Conservation (phyloP, 129 eudicot species). For the Sambucus nigra region DNA sequence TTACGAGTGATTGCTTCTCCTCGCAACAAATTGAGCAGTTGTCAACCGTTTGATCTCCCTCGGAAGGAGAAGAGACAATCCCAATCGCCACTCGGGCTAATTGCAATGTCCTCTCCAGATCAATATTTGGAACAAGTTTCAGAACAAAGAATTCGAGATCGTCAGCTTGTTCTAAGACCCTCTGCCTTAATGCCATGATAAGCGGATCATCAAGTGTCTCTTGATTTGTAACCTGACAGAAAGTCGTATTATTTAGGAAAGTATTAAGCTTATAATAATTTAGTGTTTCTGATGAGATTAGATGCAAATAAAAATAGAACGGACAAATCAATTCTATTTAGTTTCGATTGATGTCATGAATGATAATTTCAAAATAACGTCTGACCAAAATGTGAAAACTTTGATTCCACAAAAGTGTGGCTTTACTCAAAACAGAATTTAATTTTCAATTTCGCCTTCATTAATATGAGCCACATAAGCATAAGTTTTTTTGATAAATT, state of each 20-base stretch:
- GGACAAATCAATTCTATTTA: too few relatives aligned
- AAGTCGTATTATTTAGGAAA: slow-evolving; percentile 5
- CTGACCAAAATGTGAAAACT: neutral
- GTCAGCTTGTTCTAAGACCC: slow-evolving; percentile 51
- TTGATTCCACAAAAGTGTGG: neutral
- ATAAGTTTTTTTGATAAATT: neutral
- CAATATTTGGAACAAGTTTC: slow-evolving; percentile 34
- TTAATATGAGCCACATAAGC: neutral
- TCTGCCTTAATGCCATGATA: slow-evolving; percentile 51
- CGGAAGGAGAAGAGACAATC: slow-evolving; percentile 33
- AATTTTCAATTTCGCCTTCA: neutral
- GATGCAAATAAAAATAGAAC: slow-evolving; percentile 5
- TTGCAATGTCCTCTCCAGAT: slow-evolving; percentile 39
- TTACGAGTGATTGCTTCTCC: slow-evolving; percentile 58
- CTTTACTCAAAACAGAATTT: too few relatives aligned
- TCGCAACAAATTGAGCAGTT: slow-evolving; percentile 61
- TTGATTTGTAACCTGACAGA: slow-evolving; percentile 38
- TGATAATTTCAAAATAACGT: neutral
- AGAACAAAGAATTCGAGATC: slow-evolving; percentile 49
- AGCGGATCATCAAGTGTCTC: slow-evolving; percentile 55
- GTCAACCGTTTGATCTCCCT: slow-evolving; percentile 26
- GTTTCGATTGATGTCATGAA: too few relatives aligned
- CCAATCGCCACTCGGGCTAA: slow-evolving; percentile 85
- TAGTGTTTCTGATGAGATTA: neutral
- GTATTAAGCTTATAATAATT: slow-evolving; percentile 7